Evolutionary conservation across 345 rosid species (phyloP), one percentile per base, ranked within the genome.

Genomic region (Citrus reticulata): DNA sequence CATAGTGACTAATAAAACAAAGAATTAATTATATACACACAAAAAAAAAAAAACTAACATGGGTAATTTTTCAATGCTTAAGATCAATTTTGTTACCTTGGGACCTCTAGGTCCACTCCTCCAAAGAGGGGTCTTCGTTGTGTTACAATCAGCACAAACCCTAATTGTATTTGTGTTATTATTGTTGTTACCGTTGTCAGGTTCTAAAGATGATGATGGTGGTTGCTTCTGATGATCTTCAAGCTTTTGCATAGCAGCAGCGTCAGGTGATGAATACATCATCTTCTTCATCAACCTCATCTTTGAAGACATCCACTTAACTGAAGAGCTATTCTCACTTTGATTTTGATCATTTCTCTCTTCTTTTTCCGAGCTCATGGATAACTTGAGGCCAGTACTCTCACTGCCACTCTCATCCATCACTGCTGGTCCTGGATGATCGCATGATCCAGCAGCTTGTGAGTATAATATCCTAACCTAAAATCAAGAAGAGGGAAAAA

Each of bases 81-180:
- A 14, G 27, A 72, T 34, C 35, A 76, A 73, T 13, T 46, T 46
- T 19, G 68, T 59, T 88, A 94, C 98, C 98, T 93, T 95, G 54
- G 98, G 98, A 68, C 98, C 98, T 82, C 89, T 83, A 3, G 97
- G 97, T 30, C 97, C 98, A 70, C 98, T 93, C 81, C 98, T 89
- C 98, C 98, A 95, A 76, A 95, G 95, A 81, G 98, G 98, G 79
- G 98, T 95, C 80, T 95, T 95, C 16, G 98, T 90, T 10, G 98
- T 93, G 90, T 89, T 91, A 78, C 98, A 95, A 74, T 95, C 96
- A 78, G 97, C 75, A 83, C 98, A 95, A 87, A 88, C 92, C 95
- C 93, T 87, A 87, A 86, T 75, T 77, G 87, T 46, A 67, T 39
- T 79, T 57, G 58, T 77, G 84, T 25, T 82, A 80, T 34, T 83